Evolutionary conservation across 306 rosid genomes (phyloP), one percentile per base, ranked within the genome.

Genomic region (Dicorynia guianensis): DNA sequence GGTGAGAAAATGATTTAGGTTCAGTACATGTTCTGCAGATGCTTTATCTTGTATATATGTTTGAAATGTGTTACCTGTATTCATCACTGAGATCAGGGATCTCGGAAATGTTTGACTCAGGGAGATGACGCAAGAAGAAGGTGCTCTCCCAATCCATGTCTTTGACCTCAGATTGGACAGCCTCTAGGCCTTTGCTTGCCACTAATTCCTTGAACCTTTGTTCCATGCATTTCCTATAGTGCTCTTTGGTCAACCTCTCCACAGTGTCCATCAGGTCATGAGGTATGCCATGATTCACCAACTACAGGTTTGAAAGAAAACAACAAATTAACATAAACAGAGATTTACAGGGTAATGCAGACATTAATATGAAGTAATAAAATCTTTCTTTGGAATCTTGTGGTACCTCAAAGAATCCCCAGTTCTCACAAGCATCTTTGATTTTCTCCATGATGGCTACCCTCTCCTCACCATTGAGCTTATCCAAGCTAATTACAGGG

Each of bases 351-450:
- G 52, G 39, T 43, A 71, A 7, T 55, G 63, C 5, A 30, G 8
- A 57, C 13, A 62, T 12, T 7, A 25, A 71, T 14, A 46, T 0
- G 44, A 39, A 4, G 17, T 19, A 54, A 46, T 12, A 18, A 18
- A 17, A 10, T 6, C 11, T 18, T 6, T 0, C 10, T 30, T 13
- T 6, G 13, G 14, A 7, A 36, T 33, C 15, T 3, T 30, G 34
- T 6, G 18, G 3, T 79, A 89, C 94, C 94, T 89, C 91, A 70
- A 89, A 89, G 85, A 89, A 89, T 30, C 94, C 94, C 94, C 94
- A 89, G 82, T 87, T 89, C 52, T 89, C 94, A 75, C 94, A 89
- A 20, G 91, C 90, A 33, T 89, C 91, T n/a, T 83, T 89, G 83
- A 89, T 89, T 70, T 64, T 86, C 20, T 67, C 89, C 88, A 89